Evolutionary conservation across 1,284 basidiomycete species (phyloP), one percentile per base, ranked within the genome.

Genomic region (Melampsora larici-populina): DNA sequence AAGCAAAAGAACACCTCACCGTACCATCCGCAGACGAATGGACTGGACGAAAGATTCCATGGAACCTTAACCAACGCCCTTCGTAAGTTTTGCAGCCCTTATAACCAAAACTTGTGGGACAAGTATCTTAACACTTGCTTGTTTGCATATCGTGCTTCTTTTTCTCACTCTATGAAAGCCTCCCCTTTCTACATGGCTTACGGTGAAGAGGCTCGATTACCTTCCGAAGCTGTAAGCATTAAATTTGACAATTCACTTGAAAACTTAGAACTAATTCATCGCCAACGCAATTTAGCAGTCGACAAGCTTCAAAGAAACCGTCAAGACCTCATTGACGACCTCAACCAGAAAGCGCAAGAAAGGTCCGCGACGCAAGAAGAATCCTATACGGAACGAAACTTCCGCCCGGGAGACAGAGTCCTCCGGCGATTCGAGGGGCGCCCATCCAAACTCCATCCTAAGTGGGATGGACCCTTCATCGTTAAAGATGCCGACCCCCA

Each of bases 41-140:
- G 70, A n/a, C 24, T 72, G 7, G 58, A 63, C 8, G 58, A 72
- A 63, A 40, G 58, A 63, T 72, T 72, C 31, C 70, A 72, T 24
- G 58, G 70, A 7, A 72, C 58, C n/a, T n/a, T n/a, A n/a, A n/a
- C n/a, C n/a, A n/a, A n/a, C n/a, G n/a, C n/a, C n/a, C n/a, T n/a
- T n/a, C n/a, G n/a, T n/a, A n/a, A n/a, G n/a, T n/a, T n/a, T n/a
- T n/a, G n/a, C n/a, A n/a, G n/a, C n/a, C n/a, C n/a, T n/a, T n/a
- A n/a, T n/a, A n/a, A n/a, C n/a, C n/a, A n/a, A n/a, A n/a, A n/a
- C n/a, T n/a, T n/a, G n/a, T n/a, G n/a, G n/a, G n/a, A n/a, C n/a
- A n/a, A n/a, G n/a, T n/a, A n/a, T n/a, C n/a, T n/a, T n/a, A n/a
- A n/a, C n/a, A n/a, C n/a, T n/a, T n/a, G n/a, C n/a, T n/a, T n/a